These are phyloP conservation scores for Suillus decipiens DNA, from an alignment of 768 basidiomycete genomes.

Conservation along the genomic window DNA sequence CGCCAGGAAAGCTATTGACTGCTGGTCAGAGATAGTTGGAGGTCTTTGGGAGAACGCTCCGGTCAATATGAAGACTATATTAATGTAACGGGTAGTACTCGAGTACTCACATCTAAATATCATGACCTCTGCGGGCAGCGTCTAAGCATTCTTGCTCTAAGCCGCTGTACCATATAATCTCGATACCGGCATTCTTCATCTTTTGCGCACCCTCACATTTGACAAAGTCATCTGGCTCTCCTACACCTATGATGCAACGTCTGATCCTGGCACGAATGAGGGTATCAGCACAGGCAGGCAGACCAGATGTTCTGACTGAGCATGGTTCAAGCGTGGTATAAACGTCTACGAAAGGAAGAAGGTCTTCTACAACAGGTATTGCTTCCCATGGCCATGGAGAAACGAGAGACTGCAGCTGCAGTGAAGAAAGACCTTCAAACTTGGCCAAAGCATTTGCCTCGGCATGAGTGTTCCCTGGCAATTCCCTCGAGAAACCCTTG, in stretches of 20 bases:
- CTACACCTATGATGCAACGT: slow-evolving; percentile 84
- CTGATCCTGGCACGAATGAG: slow-evolving; percentile 70
- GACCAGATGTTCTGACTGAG: slow-evolving; percentile 83
- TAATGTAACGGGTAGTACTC: not conserved
- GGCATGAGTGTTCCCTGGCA: slow-evolving; percentile 94
- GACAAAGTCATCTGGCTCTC: slow-evolving; percentile 94
- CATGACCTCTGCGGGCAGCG: slow-evolving; percentile 69
- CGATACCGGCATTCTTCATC: slow-evolving; percentile 68
- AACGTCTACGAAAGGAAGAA: slow-evolving; percentile 64
- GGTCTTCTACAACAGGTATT: slow-evolving; percentile 39
- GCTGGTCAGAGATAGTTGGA: slow-evolving; percentile 24
- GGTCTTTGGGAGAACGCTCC: not conserved
- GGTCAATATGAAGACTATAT: not conserved
- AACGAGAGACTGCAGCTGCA: slow-evolving; percentile 43
- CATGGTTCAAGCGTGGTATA: slow-evolving; percentile 99
- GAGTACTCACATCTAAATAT: slow-evolving; percentile 4
- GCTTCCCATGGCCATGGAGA: slow-evolving; percentile 13
- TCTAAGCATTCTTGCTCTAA: slow-evolving; percentile 80
- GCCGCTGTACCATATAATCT: slow-evolving; percentile 73
- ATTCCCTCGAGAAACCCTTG: slow-evolving; percentile 87
- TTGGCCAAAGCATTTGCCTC: slow-evolving; percentile 93
- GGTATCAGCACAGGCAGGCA: slow-evolving; percentile 83
- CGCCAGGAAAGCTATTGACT: slow-evolving; percentile 21
- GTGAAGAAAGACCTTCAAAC: slow-evolving; percentile 45
- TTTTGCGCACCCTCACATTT: slow-evolving; percentile 83